Evolutionary conservation across 2,329 filamentous ascomycete species (phyloP), one percentile per base, ranked within the genome.

Genomic region (Curvularia verruculosa): DNA sequence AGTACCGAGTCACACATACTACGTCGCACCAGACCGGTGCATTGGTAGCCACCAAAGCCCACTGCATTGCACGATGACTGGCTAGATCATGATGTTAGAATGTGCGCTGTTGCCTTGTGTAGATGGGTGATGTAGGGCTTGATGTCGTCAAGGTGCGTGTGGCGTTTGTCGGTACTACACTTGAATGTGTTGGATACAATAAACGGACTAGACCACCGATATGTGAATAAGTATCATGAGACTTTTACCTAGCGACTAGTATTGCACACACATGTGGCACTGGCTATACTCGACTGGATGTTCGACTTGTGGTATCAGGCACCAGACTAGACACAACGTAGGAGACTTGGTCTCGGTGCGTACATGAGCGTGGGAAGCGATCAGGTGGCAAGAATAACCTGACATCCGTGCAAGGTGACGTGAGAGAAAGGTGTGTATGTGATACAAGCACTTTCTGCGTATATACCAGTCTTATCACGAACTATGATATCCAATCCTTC

Each of bases 1-100:
- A 49, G 41, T 52, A 53, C 58, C 60, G 48, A 55, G 52, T 54
- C 37, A 43, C 47, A 62, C 5, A 53, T 51, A 48, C 46, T 15
- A 52, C 49, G 52, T 56, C 36, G 43, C 49, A 52, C 52, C 18
- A 26, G 15, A 39, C 56, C 52, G 31, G 31, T 13, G 13, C 5
- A 8, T 34, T 45, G 58, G 58, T 49, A 52, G 12, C 58, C 37
- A 51, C 13, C 39, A 36, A 7, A 37, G 28, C 28, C n/a, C 31
- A 36, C 15, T 37, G 28, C 29, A n/a, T 52, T 48, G 34, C 15
- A 34, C 36, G 31, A 49, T 29, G 46, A 48, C 41, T 37, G 49
- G 45, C 52, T 56, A 52, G 56, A 39, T 10, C 12, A 29, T 9
- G 28, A 8, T 29, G 28, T 29, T 8, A 29, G 10, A 29, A 29